phyloP scores from a whole-genome alignment of 108 stramenopile species.

The Heterococcus sp. region DNA sequence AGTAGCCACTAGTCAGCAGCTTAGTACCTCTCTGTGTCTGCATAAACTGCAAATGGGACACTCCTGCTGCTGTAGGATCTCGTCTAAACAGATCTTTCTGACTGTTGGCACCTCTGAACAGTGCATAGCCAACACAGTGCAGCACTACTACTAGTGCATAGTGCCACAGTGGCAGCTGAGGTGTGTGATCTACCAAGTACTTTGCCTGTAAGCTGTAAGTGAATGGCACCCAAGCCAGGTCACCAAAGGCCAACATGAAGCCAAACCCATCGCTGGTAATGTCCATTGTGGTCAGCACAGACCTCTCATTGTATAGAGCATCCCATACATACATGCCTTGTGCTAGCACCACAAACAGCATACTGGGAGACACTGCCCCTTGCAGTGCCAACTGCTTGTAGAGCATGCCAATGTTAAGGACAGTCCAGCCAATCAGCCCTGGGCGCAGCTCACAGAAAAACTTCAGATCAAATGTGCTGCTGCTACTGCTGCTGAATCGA shows the following conservation, averaged over 20 bases:
- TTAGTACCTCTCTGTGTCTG: conserved; percentile 53
- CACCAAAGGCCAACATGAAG: conserved; percentile 95
- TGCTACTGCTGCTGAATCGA: conserved; percentile 60
- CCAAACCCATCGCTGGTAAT: conserved; percentile 99
- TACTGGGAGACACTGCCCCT: conserved; percentile 76
- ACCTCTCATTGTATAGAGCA: conserved; percentile 82
- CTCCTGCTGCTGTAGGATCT: conserved; percentile 66
- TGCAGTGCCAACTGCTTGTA: conserved; percentile 70
- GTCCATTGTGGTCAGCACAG: conserved; percentile 97
- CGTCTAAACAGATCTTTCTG: conserved; percentile 92
- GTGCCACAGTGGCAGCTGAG: conserved; percentile 58
- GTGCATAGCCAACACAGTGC: too few species aligned
- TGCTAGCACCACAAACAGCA: conserved; percentile 81
- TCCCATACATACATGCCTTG: conserved; percentile 97
- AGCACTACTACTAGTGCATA: too few species aligned
- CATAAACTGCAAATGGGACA: conserved; percentile 51
- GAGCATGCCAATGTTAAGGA: conserved; percentile 75
- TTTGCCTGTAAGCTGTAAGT: conserved; percentile 78
- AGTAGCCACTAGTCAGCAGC: conserved; percentile 87
- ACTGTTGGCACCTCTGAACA: too few species aligned
- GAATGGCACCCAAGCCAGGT: conserved; percentile 98
- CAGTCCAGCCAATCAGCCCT: conserved; percentile 82
- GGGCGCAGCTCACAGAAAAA: conserved; percentile 94
- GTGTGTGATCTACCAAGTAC: conserved; percentile 70
- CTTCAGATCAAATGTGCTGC: conserved; percentile 97